A percentile compares a stretch with the other conserved stretches of the same genome.
These are phyloP conservation scores for Thelephora ganbajun DNA, from an alignment of 768 basidiomycete species.

Conservation along the genomic window DNA sequence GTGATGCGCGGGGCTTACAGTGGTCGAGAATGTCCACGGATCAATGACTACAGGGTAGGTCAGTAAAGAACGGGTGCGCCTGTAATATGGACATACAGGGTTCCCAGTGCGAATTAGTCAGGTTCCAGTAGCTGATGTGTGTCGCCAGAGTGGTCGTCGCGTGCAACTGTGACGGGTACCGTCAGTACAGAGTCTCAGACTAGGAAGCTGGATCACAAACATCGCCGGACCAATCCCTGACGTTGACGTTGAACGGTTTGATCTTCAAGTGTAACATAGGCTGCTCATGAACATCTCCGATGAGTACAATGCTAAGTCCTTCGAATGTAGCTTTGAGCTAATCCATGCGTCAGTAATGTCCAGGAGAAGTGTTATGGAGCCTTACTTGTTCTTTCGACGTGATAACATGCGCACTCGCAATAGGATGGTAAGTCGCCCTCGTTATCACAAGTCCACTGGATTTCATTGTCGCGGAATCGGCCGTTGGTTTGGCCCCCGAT, in stretches of 20 bases:
- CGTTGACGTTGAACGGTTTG: conserved; percentile 68
- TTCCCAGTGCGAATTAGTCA: conserved; percentile 97
- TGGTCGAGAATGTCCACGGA: conserved; percentile 81
- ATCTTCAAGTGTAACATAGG: conserved; percentile 84
- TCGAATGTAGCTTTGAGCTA: conserved; percentile 80
- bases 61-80: neutral
- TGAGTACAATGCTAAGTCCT: conserved; percentile 85
- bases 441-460: conserved; percentile 6
- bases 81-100: conserved; percentile 38
- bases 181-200: neutral
- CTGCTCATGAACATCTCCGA: conserved; percentile 90
- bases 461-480: neutral
- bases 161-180: conserved; percentile 44
- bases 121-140: conserved; percentile 90
- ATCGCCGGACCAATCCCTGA: conserved; percentile 90
- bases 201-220: conserved; percentile 25
- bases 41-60: conserved; percentile 55
- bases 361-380: neutral
- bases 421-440: conserved; percentile 8
- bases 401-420: conserved; percentile 30
- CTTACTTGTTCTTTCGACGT: conserved; percentile 74
- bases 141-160: conserved; percentile 72
- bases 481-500: neutral
- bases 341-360: neutral
- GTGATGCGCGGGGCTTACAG: conserved; percentile 25